Evolutionary conservation across 345 rosid genomes (phyloP).

Genomic region (Punica granatum): DNA sequence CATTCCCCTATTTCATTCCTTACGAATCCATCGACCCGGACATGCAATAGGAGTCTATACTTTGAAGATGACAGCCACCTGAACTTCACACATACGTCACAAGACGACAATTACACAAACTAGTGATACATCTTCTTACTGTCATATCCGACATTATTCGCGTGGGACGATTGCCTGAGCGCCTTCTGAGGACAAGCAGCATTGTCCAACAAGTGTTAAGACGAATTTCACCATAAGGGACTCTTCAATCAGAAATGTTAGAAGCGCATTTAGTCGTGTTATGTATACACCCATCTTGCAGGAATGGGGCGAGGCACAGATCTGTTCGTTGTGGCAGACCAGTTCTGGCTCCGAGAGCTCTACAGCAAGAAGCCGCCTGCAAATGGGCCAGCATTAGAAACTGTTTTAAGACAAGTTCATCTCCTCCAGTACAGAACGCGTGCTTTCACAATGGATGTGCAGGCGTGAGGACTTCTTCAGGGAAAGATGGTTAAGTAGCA

Average conservation of each 20-base stretch:
- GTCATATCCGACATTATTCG: not conserved
- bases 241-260: not conserved
- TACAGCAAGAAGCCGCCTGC: constrained; percentile 78
- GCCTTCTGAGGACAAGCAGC: too few relatives aligned
- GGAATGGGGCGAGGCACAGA: constrained; percentile 42
- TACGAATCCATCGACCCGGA: too few relatives aligned
- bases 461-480: not conserved
- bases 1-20: too few relatives aligned
- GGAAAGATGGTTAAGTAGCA: too few relatives aligned
- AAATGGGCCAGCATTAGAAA: constrained; percentile 4
- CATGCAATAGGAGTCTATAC: not conserved
- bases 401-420: not conserved
- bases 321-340: constrained; percentile 58
- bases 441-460: too few relatives aligned
- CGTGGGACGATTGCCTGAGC: not conserved
- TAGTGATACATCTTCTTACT: not conserved
- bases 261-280: not conserved
- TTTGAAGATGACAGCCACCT: not conserved
- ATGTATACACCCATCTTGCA: not conserved
- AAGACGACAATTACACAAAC: not conserved
- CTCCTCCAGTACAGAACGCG: too few relatives aligned
- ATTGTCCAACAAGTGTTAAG: not conserved
- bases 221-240: not conserved
- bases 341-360: constrained; percentile 74
- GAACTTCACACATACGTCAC: not conserved